Base-by-base conservation (phyloP, 768 basidiomycete species). In the Ramaria sp. region DNA sequence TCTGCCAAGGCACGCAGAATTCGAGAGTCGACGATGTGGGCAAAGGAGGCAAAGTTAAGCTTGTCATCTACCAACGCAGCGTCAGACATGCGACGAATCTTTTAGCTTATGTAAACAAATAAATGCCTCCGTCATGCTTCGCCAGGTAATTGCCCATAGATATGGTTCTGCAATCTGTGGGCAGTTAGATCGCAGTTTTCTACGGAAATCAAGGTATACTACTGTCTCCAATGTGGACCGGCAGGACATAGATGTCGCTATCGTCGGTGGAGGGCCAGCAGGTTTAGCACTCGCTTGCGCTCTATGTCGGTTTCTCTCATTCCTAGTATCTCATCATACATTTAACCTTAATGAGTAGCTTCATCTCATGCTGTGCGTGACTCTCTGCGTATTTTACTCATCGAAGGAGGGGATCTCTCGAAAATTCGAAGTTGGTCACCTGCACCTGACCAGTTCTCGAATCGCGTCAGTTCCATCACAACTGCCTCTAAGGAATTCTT, bases 181-280 rank as follows among this genome's bases (percentile, higher is more conserved):
- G 39, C 39, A 41, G 16, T 16, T 41, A 6, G 24, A 55, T 10
- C 30, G 20, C 48, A 49, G 20, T 16, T 2, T 36, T 16, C 10
- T 10, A 9, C 27, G 20, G 6, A 45, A 18, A 13, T 7, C 18
- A 3, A 24, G 28, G 5, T 45, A 28, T 36, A 32, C 27, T 18
- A 50, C 48, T 37, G 1, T 50, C 13, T 20, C 48, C 15, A n/a
- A 32, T 50, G 5, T 24, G 8, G 22, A 44, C 24, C 4, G 22
- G 25, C 70, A 78, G 56, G 78, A 87, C 36, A 83, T 78, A 59
- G 96, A 98, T 65, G 76, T 98, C 32, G 88, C 95, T 20, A 88
- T 98, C 61, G 89, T 98, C 24, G 95, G 96, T 16, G 96, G 90
- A 25, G 95, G 94, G 1, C 93, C 91, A 24, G 89, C 80, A 3